These are phyloP conservation scores for Fusarium avenaceum DNA, from an alignment of 2,329 filamentous ascomycete genomes.

Conservation along the genomic window DNA sequence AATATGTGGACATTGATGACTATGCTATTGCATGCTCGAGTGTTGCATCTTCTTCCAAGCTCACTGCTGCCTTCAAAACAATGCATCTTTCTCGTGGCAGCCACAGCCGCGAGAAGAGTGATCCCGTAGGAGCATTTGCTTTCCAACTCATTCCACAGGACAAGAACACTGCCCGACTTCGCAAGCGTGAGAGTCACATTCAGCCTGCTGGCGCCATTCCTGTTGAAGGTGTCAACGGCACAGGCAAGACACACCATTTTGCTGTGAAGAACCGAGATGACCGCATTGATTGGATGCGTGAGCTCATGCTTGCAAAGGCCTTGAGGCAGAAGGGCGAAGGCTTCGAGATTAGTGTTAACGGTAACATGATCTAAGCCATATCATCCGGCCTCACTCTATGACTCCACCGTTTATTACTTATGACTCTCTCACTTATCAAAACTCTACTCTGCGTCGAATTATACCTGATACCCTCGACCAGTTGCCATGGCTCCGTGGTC, in stretches of 20 bases:
- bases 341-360: constrained; percentile 85
- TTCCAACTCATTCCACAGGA: constrained; percentile 87
- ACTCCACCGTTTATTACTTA: no score
- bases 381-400: background rate
- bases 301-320: constrained; percentile 91
- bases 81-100: constrained; percentile 71
- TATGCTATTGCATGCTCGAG: constrained; percentile 89
- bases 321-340: constrained; percentile 86
- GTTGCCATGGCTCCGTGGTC: constrained; percentile 5
- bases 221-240: constrained; percentile 68
- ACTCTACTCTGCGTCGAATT: constrained; percentile 26
- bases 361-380: constrained; percentile 73
- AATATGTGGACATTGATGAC: constrained; percentile 89
- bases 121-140: constrained; percentile 77
- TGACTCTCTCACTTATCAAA: constrained; percentile 12
- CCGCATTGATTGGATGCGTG: constrained; percentile 96
- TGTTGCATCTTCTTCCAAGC: constrained; percentile 80
- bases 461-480: constrained; percentile 4
- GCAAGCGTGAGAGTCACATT: constrained; percentile 66
- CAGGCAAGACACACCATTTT: constrained; percentile 92
- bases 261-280: constrained; percentile 89
- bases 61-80: constrained; percentile 88
- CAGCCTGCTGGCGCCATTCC: constrained; percentile 51
- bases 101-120: constrained; percentile 65
- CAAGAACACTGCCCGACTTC: constrained; percentile 65